phyloP scores from a whole-genome alignment of 116 monocot genomes.

The Papilionanthe hybrid region DNA sequence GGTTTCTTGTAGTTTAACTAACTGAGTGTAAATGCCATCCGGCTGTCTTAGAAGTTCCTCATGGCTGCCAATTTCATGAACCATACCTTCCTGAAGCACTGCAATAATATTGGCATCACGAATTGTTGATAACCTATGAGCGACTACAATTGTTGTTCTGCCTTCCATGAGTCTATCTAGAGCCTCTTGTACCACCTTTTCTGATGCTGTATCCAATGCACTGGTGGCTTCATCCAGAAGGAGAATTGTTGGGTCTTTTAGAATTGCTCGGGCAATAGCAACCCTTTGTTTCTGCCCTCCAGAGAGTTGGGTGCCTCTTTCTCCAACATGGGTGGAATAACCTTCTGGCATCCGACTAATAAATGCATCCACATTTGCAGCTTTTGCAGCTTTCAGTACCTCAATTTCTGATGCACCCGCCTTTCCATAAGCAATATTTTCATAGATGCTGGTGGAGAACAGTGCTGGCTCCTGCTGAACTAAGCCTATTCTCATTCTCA shows the following conservation, averaged over 20 bases:
- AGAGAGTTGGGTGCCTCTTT: slow-evolving; percentile 33
- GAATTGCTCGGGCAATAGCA: slow-evolving; percentile 41
- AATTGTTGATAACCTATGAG: slow-evolving; percentile 41
- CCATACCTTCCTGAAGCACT: slow-evolving; percentile 28
- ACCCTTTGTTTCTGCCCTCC: slow-evolving; percentile 49
- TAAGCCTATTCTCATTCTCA: slow-evolving; percentile 38
- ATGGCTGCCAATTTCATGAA: slow-evolving; percentile 37
- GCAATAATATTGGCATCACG: slow-evolving; percentile 26
- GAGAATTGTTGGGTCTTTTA: slow-evolving; percentile 49
- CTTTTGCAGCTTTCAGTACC: slow-evolving; percentile 37
- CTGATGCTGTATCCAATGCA: slow-evolving; percentile 37
- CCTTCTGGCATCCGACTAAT: slow-evolving; percentile 45
- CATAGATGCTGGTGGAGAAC: slow-evolving; percentile 34
- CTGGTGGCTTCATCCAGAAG: slow-evolving; percentile 52
- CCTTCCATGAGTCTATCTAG: slow-evolving; percentile 31
- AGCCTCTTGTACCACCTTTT: slow-evolving; percentile 38
- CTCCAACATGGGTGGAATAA: slow-evolving; percentile 33
- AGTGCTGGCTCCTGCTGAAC: slow-evolving; percentile 51
- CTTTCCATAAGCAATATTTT: slow-evolving; percentile 43
- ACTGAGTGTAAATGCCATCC: slow-evolving; percentile 12
- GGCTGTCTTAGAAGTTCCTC: slow-evolving; percentile 14
- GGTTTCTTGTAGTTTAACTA: slow-evolving; percentile 14
- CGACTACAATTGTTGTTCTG: slow-evolving; percentile 31
- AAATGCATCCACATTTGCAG: slow-evolving; percentile 48
- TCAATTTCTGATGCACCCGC: slow-evolving; percentile 44